Evolutionary conservation across 345 rosid genomes (phyloP), one percentile per base, ranked within the genome.

Genomic region (Lumnitzera littorea): DNA sequence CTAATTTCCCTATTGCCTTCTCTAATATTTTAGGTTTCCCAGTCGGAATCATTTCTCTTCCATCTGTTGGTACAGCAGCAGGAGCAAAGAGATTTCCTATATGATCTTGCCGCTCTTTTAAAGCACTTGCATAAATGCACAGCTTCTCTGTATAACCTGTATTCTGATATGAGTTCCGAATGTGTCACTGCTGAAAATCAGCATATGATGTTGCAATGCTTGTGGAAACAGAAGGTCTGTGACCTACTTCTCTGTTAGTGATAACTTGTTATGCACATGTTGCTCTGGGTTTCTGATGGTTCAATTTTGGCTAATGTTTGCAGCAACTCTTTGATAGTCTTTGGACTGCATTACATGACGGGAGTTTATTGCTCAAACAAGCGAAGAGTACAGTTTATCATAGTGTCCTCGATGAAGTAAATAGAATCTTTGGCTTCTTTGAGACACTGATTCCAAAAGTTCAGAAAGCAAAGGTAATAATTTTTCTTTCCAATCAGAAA

Each of bases 161-260:
- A 70, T 64, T 73, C 74, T 4, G 74, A 53, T 53, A 73, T 72
- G 65, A 13, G 62, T 61, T 24, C 63, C 51, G 72, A 65, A 46
- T 80, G 73, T 67, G 69, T 72, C 60, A 78, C 84, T 61, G 76
- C 82, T 54, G 62, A 57, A 70, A 81, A 81, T 69, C 89, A 87
- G 89, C 65, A 61, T 68, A 68, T 82, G 46, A 70, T 73, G 64
- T 58, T 78, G 49, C 74, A 73, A 55, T 81, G 88, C 72, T 48
- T 90, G 80, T 85, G 96, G 95, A 82, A 64, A 67, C 97, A 94
- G 62, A 94, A 94, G 90, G 99, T 86, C 63, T 24, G 70, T 60
- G 64, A 51, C 55, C 27, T 53, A 62, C 53, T 73, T 61, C 47
- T n/a, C 27, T 29, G 24, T 29, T 29, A 6, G 36, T 29, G 36